Conservation (phyloP, 1,284 basidiomycete species). For the Apiotrichum akiyoshidainum region DNA sequence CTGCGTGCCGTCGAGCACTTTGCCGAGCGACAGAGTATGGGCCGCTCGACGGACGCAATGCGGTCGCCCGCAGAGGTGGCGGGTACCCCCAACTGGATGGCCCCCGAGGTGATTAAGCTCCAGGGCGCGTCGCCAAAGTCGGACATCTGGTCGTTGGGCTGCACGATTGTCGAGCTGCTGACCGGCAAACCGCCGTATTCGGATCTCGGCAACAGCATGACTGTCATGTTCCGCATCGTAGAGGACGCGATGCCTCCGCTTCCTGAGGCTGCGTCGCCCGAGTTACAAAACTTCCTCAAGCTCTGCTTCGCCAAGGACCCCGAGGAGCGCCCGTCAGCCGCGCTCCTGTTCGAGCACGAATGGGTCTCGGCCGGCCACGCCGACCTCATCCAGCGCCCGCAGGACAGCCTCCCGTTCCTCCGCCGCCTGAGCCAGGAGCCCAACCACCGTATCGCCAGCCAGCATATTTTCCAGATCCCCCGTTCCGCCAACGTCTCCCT, state of each 20-base stretch:
- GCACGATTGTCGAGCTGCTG: constrained; percentile 87
- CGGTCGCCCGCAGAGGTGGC: constrained; percentile 56
- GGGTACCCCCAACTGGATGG: constrained; percentile 98
- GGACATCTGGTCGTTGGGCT: constrained; percentile 83
- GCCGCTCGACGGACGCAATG: constrained; percentile 9
- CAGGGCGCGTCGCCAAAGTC: constrained; percentile 57
- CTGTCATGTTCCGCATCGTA: constrained; percentile 95
- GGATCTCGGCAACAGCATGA: constrained; percentile 79
- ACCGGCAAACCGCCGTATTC: constrained; percentile 88
- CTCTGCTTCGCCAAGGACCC: constrained; percentile 90
- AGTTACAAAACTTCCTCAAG: constrained; percentile 71
- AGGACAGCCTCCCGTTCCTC: constrained; percentile 91
- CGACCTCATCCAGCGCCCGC: constrained; percentile 56
- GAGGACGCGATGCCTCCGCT: constrained; percentile 84
- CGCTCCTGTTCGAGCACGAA: constrained; percentile 76
- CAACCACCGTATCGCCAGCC: constrained; percentile 70
- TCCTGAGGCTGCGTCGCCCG: constrained; percentile 66
- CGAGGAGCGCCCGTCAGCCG: constrained; percentile 70
- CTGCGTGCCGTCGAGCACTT: constrained; percentile 62
- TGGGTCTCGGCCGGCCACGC: constrained; percentile 61
- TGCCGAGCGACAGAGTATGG: constrained; percentile 57
- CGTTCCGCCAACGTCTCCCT: constrained; percentile 16
- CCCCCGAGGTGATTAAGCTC: constrained; percentile 84
- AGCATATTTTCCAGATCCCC: constrained; percentile 35
- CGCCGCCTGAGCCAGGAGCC: constrained; percentile 70